Evolutionary conservation across 805 yeast genomes (phyloP).

Genomic region (Brettanomyces sp.): DNA sequence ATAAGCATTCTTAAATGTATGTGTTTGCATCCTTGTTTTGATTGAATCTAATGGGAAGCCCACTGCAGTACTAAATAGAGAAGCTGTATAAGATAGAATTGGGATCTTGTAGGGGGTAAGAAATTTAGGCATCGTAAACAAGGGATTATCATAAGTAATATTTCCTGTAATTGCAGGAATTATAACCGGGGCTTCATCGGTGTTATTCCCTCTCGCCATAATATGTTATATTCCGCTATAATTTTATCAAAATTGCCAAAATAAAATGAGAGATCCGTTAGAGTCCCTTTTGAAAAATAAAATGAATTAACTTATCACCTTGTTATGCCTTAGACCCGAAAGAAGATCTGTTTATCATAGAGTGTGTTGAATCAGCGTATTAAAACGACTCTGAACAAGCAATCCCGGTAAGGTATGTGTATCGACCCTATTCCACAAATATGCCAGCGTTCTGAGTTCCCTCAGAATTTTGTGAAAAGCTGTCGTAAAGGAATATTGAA

Average conservation of each 20-base stretch:
- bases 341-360: no score
- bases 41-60: slow-evolving; percentile 85
- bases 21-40: slow-evolving; percentile 80
- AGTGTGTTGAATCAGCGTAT: no score
- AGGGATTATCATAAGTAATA: slow-evolving; percentile 35
- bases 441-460: no score
- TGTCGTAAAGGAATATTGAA: no score
- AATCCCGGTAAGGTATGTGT: no score
- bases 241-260: not conserved
- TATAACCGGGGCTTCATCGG: not conserved
- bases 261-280: no score
- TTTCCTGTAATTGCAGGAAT: slow-evolving; percentile 55
- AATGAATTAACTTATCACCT: no score
- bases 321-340: no score
- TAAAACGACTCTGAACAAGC: no score
- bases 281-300: no score
- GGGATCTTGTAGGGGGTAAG: slow-evolving; percentile 48
- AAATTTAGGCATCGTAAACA: slow-evolving; percentile 37
- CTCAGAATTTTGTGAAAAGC: no score
- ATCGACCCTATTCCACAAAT: no score
- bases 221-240: not conserved
- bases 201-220: not conserved
- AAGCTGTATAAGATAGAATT: slow-evolving; percentile 54
- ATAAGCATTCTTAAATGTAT: slow-evolving; percentile 47
- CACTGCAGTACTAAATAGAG: slow-evolving; percentile 53